These are phyloP conservation scores for Tolypocladium nubicola DNA, from an alignment of 2,329 filamentous ascomycete genomes.

Conservation along the genomic window DNA sequence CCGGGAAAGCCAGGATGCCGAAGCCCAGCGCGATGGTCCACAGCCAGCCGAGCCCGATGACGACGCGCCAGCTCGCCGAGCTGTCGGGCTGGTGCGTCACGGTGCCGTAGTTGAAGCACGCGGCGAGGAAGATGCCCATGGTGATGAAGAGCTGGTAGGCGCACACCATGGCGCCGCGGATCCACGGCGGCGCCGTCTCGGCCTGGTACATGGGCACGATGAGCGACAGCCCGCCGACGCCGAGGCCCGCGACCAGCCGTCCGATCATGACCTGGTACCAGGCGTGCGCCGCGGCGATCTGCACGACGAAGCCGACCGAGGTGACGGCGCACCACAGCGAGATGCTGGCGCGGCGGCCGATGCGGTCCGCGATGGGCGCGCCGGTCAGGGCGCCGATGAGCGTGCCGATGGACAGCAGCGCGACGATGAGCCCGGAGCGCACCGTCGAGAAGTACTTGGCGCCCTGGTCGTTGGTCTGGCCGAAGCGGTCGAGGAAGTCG, in stretches of 20 bases:
- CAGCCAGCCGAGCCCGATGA: constrained; percentile 42
- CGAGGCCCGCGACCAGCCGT: constrained; percentile 53
- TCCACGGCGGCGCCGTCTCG: constrained; percentile 57
- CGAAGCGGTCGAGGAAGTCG: constrained; percentile 44
- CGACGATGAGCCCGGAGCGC: constrained; percentile 48
- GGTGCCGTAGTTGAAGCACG: constrained; percentile 54
- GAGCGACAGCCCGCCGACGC: constrained; percentile 55
- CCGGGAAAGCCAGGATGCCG: constrained; percentile 39
- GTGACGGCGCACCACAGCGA: constrained; percentile 50
- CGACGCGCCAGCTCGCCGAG: constrained; percentile 49
- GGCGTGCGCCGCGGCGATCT: constrained; percentile 40
- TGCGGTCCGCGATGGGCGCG: constrained; percentile 53
- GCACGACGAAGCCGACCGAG: constrained; percentile 56
- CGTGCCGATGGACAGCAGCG: constrained; percentile 47
- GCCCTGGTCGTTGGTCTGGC: constrained; percentile 26
- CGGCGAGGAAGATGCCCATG: constrained; percentile 52
- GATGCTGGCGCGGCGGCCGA: constrained; percentile 55
- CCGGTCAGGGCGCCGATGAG: constrained; percentile 48
- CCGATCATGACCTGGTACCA: constrained; percentile 61
- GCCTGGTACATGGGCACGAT: constrained; percentile 63
- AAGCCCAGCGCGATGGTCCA: constrained; percentile 37
- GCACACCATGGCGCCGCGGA: constrained; percentile 54
- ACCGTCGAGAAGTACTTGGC: constrained; percentile 36
- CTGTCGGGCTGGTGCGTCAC: constrained; percentile 28
- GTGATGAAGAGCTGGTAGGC: constrained; percentile 66